Evolutionary conservation across 257 asterid genomes (phyloP).

Genomic region (Solanum ahanhuiri): DNA sequence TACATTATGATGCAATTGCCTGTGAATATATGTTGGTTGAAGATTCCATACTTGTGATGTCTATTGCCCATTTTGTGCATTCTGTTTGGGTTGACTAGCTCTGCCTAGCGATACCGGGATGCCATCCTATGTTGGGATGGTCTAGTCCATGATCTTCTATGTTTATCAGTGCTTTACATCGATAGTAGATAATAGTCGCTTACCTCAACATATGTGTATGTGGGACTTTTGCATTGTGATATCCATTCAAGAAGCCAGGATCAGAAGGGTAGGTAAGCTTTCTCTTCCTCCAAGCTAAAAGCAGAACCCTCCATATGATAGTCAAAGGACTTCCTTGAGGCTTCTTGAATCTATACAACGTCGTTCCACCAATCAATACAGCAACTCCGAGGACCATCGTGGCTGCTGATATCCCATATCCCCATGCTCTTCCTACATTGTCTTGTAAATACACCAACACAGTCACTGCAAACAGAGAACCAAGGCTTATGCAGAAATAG

Average conservation of each 20-base stretch:
- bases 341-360: slow-evolving; percentile 40
- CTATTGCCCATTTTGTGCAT: background rate
- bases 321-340: slow-evolving; percentile 86
- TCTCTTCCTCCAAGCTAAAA: slow-evolving; percentile 55
- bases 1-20: background rate
- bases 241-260: slow-evolving; percentile 40
- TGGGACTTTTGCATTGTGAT: slow-evolving; percentile 33
- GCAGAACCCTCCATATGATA: slow-evolving; percentile 50
- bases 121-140: background rate
- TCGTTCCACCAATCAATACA: slow-evolving; percentile 41
- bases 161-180: background rate
- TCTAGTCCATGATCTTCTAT: background rate
- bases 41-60: background rate
- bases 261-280: slow-evolving; percentile 32
- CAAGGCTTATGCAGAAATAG: slow-evolving; percentile 75
- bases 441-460: slow-evolving; percentile 77
- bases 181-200: background rate
- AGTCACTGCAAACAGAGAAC: slow-evolving; percentile 72
- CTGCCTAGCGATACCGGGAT: background rate
- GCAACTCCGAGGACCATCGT: slow-evolving; percentile 57
- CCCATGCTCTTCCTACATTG: slow-evolving; percentile 77
- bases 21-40: background rate
- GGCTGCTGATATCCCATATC: slow-evolving; percentile 76
- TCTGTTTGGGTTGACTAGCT: background rate
- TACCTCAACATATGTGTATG: slow-evolving; percentile 53